Evolutionary conservation across 164 flowering plant species (phyloP).

Genomic region (Vitis cinerea): DNA sequence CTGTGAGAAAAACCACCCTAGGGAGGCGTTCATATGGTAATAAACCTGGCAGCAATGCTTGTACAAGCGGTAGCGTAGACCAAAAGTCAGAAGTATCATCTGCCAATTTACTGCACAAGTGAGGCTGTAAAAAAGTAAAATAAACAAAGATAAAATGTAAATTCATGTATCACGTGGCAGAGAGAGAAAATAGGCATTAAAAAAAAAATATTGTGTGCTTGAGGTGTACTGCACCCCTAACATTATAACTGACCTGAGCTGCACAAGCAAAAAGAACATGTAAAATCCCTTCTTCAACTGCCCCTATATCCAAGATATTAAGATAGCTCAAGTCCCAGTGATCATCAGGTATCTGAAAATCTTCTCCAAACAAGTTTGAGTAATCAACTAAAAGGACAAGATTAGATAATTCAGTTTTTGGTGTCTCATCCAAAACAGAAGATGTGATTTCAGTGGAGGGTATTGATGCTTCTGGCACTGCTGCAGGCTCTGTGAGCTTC

Average conservation of each 20-base stretch:
- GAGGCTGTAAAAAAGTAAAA: conserved; percentile 46
- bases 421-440: conserved; percentile 36
- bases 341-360: conserved; percentile 51
- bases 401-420: conserved; percentile 39
- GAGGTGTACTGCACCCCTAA: background rate
- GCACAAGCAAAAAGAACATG: conserved; percentile 92
- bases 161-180: background rate
- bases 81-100: conserved; percentile 58
- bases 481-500: conserved; percentile 52
- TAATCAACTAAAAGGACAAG: conserved; percentile 50
- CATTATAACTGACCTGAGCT: conserved; percentile 59
- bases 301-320: conserved; percentile 63
- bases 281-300: conserved; percentile 85
- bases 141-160: background rate
- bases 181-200: background rate
- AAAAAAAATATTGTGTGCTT: background rate
- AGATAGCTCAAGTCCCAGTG: conserved; percentile 55
- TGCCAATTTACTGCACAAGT: conserved; percentile 63
- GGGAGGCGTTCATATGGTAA: background rate
- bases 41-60: conserved; percentile 85
- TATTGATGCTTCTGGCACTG: conserved; percentile 31
- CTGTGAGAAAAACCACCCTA: background rate
- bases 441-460: conserved; percentile 29
- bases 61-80: conserved; percentile 81
- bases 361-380: conserved; percentile 80